A percentile compares a stretch with the other conserved stretches of the same genome.
phyloP scores from a whole-genome alignment of 1,284 basidiomycete genomes.

The Austroboletus novae-zelandiae region DNA sequence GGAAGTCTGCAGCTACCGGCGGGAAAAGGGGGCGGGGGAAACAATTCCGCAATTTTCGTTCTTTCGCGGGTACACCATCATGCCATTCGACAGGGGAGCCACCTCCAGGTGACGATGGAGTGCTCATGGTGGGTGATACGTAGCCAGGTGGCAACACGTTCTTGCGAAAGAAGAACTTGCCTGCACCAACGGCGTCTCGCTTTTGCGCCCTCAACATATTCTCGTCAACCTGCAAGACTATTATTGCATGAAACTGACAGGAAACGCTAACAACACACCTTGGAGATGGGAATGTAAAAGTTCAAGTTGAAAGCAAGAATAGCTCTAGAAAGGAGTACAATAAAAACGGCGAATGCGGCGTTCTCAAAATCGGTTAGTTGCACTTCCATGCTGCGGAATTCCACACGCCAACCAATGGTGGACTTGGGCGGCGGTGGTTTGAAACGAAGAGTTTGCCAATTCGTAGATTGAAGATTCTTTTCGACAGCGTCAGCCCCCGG shows the following conservation, averaged over 20 bases:
- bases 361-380: constrained; percentile 99
- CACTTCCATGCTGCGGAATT: constrained; percentile 99
- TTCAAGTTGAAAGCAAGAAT: constrained; percentile 91
- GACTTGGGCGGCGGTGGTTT: constrained; percentile 95
- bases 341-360: constrained; percentile 93
- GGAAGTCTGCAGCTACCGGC: constrained; percentile 37
- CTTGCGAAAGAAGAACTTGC: constrained; percentile 91
- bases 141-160: constrained; percentile 69
- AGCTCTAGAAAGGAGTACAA: constrained; percentile 91
- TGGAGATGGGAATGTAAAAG: constrained; percentile 96
- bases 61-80: constrained; percentile 43
- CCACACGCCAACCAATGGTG: constrained; percentile 95
- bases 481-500: constrained; percentile 6
- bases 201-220: constrained; percentile 93
- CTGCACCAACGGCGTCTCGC: constrained; percentile 71
- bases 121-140: constrained; percentile 39
- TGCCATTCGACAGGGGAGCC: constrained; percentile 45
- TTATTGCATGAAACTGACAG: not conserved
- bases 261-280: constrained; percentile 49
- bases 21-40: constrained; percentile 59
- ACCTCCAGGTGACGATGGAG: constrained; percentile 50
- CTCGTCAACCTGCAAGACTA: constrained; percentile 77
- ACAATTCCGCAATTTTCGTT: constrained; percentile 68
- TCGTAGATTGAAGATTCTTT: constrained; percentile 97
- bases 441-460: constrained; percentile 99